Percentiles rank a stretch among this genome's conserved stretches.
These are phyloP conservation scores for Cladosporium sp. DNA, from an alignment of 2,329 filamentous ascomycete genomes.

Conservation along the genomic window DNA sequence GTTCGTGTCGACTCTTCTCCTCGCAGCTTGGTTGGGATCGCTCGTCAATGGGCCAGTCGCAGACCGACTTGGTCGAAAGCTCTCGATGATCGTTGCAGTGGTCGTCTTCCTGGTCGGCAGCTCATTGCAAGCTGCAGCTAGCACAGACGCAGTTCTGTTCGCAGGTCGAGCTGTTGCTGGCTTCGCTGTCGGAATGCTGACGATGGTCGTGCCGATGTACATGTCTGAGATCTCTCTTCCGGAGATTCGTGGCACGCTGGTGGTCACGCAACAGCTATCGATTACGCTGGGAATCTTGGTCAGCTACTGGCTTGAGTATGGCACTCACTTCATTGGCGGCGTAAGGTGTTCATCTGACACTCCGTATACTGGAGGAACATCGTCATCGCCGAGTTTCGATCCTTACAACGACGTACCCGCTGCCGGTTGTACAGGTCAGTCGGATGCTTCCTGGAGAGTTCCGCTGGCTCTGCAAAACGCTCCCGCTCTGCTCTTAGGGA, in stretches of 20 bases:
- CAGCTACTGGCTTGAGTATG: slow-evolving; percentile 52
- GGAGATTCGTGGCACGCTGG: slow-evolving; percentile 3
- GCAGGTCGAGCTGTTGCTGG: slow-evolving; percentile 28
- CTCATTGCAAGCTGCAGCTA: slow-evolving; percentile 38
- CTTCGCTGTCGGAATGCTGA: slow-evolving; percentile 27
- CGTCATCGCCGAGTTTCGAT: neutral
- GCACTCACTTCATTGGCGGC: slow-evolving; percentile 30
- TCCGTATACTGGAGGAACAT: neutral
- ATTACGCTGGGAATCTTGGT: slow-evolving; percentile 43
- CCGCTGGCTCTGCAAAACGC: neutral
- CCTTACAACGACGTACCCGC: neutral
- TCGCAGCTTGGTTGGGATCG: slow-evolving; percentile 32
- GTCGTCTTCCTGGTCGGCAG: slow-evolving; percentile 40
- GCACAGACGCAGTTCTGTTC: slow-evolving; percentile 29
- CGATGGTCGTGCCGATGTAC: slow-evolving; percentile 52
- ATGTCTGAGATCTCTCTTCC: slow-evolving; percentile 51
- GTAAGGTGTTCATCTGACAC: neutral
- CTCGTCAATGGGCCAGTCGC: slow-evolving; percentile 39
- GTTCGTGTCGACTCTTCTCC: slow-evolving; percentile 4
- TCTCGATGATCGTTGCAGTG: slow-evolving; percentile 38
- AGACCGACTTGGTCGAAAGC: slow-evolving; percentile 39
- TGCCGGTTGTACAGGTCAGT: slow-evolving; percentile 8
- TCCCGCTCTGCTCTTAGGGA: neutral
- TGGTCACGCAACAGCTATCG: neutral
- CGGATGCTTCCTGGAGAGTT: slow-evolving; percentile 21